Conservation (phyloP, 495 filamentous ascomycete species). For the Bombardia bombarda region DNA sequence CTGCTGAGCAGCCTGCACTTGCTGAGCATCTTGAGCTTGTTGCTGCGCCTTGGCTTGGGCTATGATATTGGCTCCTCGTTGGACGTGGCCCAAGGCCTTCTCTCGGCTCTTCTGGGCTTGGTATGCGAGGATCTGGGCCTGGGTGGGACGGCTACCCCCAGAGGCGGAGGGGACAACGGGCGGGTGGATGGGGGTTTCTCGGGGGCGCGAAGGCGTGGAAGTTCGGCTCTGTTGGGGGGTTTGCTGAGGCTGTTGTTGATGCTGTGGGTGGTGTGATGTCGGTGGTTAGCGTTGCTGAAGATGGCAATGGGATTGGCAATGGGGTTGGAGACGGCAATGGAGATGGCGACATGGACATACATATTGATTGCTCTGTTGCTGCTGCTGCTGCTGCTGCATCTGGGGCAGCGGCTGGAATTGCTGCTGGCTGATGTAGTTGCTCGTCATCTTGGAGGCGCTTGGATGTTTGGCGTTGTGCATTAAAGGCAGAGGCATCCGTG, state of each 20-base stretch:
- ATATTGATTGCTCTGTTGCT: not conserved
- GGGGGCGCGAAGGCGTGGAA: not conserved
- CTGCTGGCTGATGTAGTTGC: not conserved
- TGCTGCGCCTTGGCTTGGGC: conserved; percentile 1
- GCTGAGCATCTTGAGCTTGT: not conserved
- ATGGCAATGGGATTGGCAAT: too few species aligned
- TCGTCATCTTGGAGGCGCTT: not conserved
- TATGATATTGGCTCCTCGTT: too few species aligned
- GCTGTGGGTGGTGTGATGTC: not conserved
- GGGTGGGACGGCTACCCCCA: too few species aligned
- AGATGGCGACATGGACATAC: too few species aligned
- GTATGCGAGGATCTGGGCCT: too few species aligned
- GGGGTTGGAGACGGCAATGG: too few species aligned
- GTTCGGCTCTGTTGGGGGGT: not conserved
- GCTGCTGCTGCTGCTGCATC: conserved; percentile 9
- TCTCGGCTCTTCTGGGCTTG: too few species aligned
- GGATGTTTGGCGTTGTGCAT: not conserved
- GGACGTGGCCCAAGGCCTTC: too few species aligned
- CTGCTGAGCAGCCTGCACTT: not conserved
- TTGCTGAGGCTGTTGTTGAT: not conserved
- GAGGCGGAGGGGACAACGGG: too few species aligned
- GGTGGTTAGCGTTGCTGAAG: too few species aligned
- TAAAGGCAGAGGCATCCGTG: not conserved
- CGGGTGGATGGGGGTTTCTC: too few species aligned
- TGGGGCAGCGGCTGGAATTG: conserved; percentile 8